phyloP scores from a whole-genome alignment of 306 rosid species.

The Clitoria ternatea region DNA sequence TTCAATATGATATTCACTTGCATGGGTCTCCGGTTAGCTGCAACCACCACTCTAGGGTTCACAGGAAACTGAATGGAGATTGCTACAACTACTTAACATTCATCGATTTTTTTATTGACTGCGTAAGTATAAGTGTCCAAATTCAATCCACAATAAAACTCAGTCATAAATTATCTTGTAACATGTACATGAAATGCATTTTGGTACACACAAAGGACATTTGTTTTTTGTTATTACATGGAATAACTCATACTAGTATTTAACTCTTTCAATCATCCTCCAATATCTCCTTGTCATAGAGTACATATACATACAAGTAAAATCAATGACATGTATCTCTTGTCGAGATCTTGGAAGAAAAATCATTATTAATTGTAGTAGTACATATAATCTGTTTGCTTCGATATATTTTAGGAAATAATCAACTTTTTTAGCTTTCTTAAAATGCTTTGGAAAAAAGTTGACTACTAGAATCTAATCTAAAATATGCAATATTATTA shows the following conservation, averaged over 20 bases:
- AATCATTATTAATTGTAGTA: no score
- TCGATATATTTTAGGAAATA: not conserved
- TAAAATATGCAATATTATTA: not conserved
- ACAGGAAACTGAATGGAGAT: not conserved
- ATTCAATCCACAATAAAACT: not conserved
- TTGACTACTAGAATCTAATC: no score
- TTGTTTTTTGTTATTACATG: not conserved
- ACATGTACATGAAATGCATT: not conserved
- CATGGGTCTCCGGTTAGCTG: not conserved
- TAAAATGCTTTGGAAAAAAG: not conserved
- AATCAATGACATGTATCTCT: not conserved
- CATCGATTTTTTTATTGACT: not conserved
- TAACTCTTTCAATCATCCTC: not conserved
- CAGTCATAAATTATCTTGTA: no score
- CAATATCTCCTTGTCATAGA: not conserved
- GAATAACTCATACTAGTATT: not conserved
- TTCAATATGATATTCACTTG: no score
- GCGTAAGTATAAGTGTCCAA: not conserved
- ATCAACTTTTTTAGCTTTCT: not conserved
- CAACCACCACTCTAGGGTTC: slow-evolving; percentile 16
- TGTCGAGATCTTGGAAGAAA: not conserved
- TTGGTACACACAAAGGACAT: not conserved
- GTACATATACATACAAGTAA: not conserved
- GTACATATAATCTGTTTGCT: not conserved
- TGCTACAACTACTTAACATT: not conserved